Evolutionary conservation across 2,329 filamentous ascomycete genomes (phyloP), one percentile per base, ranked within the genome.

Genomic region (Drechslera avenae): DNA sequence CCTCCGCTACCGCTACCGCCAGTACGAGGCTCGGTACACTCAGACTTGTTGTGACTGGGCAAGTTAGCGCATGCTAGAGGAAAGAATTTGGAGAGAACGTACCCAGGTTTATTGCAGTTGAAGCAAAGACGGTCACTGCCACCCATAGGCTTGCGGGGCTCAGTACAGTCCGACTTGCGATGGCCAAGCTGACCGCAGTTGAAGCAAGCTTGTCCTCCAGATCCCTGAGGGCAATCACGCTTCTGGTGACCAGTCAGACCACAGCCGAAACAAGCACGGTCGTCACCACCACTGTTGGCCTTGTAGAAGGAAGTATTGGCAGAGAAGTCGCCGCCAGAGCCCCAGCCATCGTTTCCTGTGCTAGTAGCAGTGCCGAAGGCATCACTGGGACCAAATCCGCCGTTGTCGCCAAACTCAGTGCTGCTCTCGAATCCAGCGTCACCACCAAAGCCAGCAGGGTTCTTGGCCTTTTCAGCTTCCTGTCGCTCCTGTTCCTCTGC

Each of bases 261-360:
- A 30, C 63, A 69, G 16, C 58, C 59, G 36, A 50, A 68, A 54
- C 64, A 71, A 13, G 57, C 54, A 47, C 58, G 55, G 16, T 53
- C 52, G 28, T 56, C 60, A 6, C 53, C 54, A 10, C 56, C 52
- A 26, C 54, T 36, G 18, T 48, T 51, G 19, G 46, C 41, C 39
- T 50, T 55, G 48, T 31, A 33, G 4, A 36, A 31, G 8, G 46
- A 36, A 16, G 23, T 41, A 12, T 48, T 35, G 30, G 35, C 52
- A 54, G 46, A 18, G 17, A 46, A n/a, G n/a, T n/a, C n/a, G n/a
- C n/a, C n/a, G n/a, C n/a, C n/a, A n/a, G n/a, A n/a, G n/a, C n/a
- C n/a, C n/a, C n/a, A 42, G 28, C 39, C 50, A 31, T 54, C 46
- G 23, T 75, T 53, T 79, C 79, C 78, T 87, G 79, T 67, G 45